Base-by-base conservation (phyloP, 257 asterid genomes). In the Nicotiana benthamiana region DNA sequence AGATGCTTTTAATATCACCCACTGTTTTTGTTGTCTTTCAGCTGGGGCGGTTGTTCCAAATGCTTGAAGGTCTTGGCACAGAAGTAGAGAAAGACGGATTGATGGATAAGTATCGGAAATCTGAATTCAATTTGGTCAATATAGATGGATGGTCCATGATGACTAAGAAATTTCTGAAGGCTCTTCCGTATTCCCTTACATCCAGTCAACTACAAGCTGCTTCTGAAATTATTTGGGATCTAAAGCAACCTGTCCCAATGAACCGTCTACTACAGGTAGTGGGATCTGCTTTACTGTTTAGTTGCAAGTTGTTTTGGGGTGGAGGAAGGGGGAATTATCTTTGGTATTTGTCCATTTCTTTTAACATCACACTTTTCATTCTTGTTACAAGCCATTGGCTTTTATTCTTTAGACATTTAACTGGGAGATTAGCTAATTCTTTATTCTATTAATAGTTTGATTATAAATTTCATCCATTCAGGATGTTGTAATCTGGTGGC, bases 191-290 rank as follows among this genome's bases (percentile, higher is more conserved):
- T 86, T 85, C 90, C 59, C 94, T 95, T 63, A 95, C 99, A 11
- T 75, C 92, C 79, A 93, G 97, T 87, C 99, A 95, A 89, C 86
- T 92, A 72, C 83, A 82, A 62, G 98, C 99, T 82, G 86, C 87
- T 52, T 91, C 98, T 80, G 98, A 95, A 88, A 95, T 95, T 83
- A 93, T 95, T 77, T 95, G 97, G 97, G 98, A 95, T 88, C 89
- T 95, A 68, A 93, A 90, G 85, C 93, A 91, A 82, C 97, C 93
- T 28, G 95, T 95, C 56, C 98, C 99, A 20, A 95, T 95, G 99
- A 95, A 93, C 83, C 92, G 98, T 77, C 89, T 95, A 62, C 83
- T 95, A 79, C 99, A 95, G 99, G 99, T 93, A 75, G 40, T 72
- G 61, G 51, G 36, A 24, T 46, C 40, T 72, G 17, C 24, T 48